Conservation (phyloP, 345 rosid genomes). For the Microcos paniculata region DNA sequence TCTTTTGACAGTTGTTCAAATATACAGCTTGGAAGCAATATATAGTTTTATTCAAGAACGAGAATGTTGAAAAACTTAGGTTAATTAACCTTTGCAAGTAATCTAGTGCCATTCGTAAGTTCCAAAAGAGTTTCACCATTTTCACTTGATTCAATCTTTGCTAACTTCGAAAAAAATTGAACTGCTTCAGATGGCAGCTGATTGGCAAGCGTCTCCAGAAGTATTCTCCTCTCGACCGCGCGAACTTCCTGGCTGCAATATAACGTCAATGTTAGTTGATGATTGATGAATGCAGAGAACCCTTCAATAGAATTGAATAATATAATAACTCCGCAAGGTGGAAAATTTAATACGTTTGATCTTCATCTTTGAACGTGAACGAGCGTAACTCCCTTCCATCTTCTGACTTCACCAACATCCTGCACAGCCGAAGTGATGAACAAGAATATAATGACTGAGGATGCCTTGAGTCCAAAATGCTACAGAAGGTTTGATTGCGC, state of each 20-base stretch:
- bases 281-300: not conserved
- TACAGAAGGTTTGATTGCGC: not conserved
- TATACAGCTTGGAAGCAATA: not conserved
- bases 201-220: slow-evolving; percentile 72
- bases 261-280: not conserved
- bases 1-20: no score
- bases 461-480: not conserved
- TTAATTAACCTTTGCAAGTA: slow-evolving; percentile 57
- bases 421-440: slow-evolving; percentile 74
- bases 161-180: slow-evolving; percentile 66
- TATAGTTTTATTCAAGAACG: not conserved
- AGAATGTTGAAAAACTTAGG: not conserved
- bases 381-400: slow-evolving; percentile 88
- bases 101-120: slow-evolving; percentile 56
- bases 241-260: slow-evolving; percentile 86
- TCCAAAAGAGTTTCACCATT: slow-evolving; percentile 55
- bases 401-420: slow-evolving; percentile 80
- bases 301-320: not conserved
- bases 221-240: slow-evolving; percentile 83
- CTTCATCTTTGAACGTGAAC: slow-evolving; percentile 86
- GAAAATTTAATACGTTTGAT: slow-evolving; percentile 49
- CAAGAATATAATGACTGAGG: slow-evolving; percentile 17
- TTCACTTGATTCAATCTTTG: slow-evolving; percentile 41
- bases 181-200: slow-evolving; percentile 65
- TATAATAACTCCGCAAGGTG: no score